Base-by-base conservation (phyloP, 2,329 filamentous ascomycete species). In the Alternaria sp. region DNA sequence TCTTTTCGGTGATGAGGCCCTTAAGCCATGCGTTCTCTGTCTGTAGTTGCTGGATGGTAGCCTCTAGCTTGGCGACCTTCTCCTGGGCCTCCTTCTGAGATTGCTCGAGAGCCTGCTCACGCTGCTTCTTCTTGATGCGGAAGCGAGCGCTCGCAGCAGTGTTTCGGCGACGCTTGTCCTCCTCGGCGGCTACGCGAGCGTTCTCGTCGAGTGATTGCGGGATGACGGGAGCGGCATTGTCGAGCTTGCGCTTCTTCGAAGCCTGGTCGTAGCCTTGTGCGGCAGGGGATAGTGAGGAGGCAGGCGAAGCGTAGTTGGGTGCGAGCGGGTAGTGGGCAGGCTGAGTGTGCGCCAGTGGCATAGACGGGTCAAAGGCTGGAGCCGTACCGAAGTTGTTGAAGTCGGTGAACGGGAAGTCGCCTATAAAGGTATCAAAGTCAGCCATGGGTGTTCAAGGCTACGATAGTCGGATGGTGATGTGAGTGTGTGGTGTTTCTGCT, bases 51-150 rank as follows among this genome's bases (percentile, higher is more conserved):
- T 81, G 77, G 30, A 85, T 81, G 49, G 82, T 80, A 49, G 78
- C 75, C 72, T 85, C 83, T 57, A 85, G 77, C 13, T 76, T 66
- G 44, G 70, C 74, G 57, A 85, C 81, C 68, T 83, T 81, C 62
- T 85, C 84, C 32, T 77, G 78, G 82, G 85, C 85, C 56, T 85
- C 84, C 74, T 84, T 84, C 52, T 83, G 80, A 19, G 80, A 80
- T 78, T 84, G 83, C 79, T 86, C 84, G 46, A 86, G 80, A 9
- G 81, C 82, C 68, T 84, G 82, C 74, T 86, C 84, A 49, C 84
- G 82, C 73, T 85, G 83, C 82, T 86, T 86, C 83, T 86, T 86
- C 80, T 86, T 86, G 65, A 86, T 81, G 50, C 84, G 82, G 81
- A 86, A 86, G 46, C 84, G 82, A 15, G 84, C 84, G 59, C 80